These are phyloP conservation scores for Dothistroma septosporum DNA, from an alignment of 2,329 filamentous ascomycete genomes.

Conservation along the genomic window DNA sequence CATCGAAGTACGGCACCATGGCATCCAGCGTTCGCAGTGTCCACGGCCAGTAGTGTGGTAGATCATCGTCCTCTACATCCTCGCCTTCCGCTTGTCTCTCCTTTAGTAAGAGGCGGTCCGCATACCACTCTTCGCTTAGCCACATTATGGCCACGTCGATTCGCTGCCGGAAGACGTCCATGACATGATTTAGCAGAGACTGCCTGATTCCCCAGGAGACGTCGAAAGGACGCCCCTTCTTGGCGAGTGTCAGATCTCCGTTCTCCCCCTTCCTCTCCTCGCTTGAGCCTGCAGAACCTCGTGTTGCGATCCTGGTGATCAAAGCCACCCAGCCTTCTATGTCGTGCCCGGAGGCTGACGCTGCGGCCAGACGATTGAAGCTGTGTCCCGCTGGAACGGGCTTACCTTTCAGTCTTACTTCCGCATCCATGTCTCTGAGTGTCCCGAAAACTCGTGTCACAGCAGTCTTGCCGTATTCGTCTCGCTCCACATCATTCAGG, in stretches of 20 bases:
- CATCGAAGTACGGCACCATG: constrained; percentile 85
- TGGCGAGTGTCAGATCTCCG: constrained; percentile 15
- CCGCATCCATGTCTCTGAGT: constrained; percentile 68
- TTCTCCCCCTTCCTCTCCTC: constrained; percentile 34
- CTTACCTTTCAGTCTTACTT: constrained; percentile 53
- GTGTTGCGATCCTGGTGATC: constrained; percentile 77
- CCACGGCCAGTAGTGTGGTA: constrained; percentile 29
- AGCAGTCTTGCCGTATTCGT: constrained; percentile 69
- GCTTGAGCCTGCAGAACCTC: constrained; percentile 68
- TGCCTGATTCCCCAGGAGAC: constrained; percentile 72
- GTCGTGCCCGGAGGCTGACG: constrained; percentile 65
- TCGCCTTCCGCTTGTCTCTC: constrained; percentile 15
- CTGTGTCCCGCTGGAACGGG: constrained; percentile 52
- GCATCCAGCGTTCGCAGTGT: constrained; percentile 65
- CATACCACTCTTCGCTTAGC: constrained; percentile 98
- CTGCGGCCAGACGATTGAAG: constrained; percentile 72
- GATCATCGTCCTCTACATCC: constrained; percentile 13
- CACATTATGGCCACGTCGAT: constrained; percentile 89
- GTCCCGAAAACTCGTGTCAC: constrained; percentile 74
- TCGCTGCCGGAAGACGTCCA: constrained; percentile 85
- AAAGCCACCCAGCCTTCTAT: constrained; percentile 89
- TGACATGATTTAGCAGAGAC: constrained; percentile 74
- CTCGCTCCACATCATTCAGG: constrained; percentile 66
- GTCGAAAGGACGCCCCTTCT: constrained; percentile 35
- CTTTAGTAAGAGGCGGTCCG: constrained; percentile 62